Conservation (phyloP, 768 basidiomycete species). For the Obba rivulosa region DNA sequence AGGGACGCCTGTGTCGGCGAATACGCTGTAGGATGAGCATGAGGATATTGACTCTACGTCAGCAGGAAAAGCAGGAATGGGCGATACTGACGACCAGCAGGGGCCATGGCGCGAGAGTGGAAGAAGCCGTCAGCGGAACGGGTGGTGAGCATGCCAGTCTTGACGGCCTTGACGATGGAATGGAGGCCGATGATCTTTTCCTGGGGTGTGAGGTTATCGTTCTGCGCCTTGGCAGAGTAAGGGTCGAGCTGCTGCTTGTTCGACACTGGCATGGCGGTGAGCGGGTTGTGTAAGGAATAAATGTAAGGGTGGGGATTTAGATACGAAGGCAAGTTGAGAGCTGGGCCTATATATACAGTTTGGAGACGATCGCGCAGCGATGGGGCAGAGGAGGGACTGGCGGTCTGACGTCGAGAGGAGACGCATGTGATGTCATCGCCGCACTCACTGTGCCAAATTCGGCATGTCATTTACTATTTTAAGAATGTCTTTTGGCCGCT, state of each 20-base stretch:
- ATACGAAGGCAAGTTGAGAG: too few relatives aligned
- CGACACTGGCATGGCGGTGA: slow-evolving; percentile 19
- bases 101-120: slow-evolving; percentile 80
- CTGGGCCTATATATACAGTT: too few relatives aligned
- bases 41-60: background rate
- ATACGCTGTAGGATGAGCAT: slow-evolving; percentile 29
- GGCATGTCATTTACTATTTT: too few relatives aligned
- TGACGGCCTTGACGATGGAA: slow-evolving; percentile 54
- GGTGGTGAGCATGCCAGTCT: slow-evolving; percentile 76
- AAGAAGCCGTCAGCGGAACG: slow-evolving; percentile 60
- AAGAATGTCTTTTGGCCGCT: too few relatives aligned
- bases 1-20: slow-evolving; percentile 47
- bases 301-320: background rate
- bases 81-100: slow-evolving; percentile 49
- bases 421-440: too few relatives aligned
- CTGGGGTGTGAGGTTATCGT: slow-evolving; percentile 46
- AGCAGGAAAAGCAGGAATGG: background rate
- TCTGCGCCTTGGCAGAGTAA: slow-evolving; percentile 62
- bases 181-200: slow-evolving; percentile 73
- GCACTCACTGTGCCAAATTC: too few relatives aligned
- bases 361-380: too few relatives aligned
- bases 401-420: too few relatives aligned
- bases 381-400: too few relatives aligned
- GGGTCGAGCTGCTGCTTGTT: slow-evolving; percentile 61
- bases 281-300: background rate